These are phyloP conservation scores for Phytomonas sp. DNA, from an alignment of 208 protist species.

Conservation along the genomic window DNA sequence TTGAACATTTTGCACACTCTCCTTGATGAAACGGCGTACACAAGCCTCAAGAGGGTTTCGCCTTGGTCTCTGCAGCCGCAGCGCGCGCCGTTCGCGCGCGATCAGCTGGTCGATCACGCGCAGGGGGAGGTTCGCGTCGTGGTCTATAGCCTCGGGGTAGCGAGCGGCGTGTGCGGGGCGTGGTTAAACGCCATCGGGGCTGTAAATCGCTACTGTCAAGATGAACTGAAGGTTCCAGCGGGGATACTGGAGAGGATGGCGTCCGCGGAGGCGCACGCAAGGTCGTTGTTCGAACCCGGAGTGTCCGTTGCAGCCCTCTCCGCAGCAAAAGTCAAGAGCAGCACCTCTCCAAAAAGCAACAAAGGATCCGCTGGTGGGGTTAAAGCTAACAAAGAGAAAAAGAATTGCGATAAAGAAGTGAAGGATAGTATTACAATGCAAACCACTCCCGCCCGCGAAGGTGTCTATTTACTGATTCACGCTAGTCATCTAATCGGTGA, in stretches of 20 bases:
- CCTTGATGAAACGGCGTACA: slow-evolving; percentile 3
- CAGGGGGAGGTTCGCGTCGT: slow-evolving; percentile 15
- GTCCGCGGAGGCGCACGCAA: slow-evolving; percentile 1
- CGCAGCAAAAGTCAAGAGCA: background rate
- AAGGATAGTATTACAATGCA: background rate
- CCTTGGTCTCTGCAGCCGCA: slow-evolving; percentile 1
- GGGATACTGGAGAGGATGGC: background rate
- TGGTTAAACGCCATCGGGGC: slow-evolving; percentile 19
- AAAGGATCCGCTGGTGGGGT: background rate
- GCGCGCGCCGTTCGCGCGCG: background rate
- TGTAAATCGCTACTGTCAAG: background rate
- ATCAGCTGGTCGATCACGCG: background rate
- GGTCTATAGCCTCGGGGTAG: slow-evolving; percentile 16
- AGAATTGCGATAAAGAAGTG: background rate
- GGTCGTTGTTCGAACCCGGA: slow-evolving; percentile 7
- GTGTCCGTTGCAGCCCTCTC: background rate
- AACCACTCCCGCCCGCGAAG: background rate
- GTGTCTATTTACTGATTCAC: slow-evolving; percentile 19
- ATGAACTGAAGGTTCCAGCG: background rate
- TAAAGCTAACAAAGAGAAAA: background rate
- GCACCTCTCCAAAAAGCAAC: background rate
- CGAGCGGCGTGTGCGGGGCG: slow-evolving; percentile 13
- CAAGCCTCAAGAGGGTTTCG: slow-evolving; percentile 1
- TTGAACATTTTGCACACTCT: slow-evolving; percentile 13
- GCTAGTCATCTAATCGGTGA: slow-evolving; percentile 10